A percentile compares a stretch with the other conserved stretches of the same genome.
Evolutionary conservation across 805 yeast species (phyloP).

Genomic region (Suhomyces sp.): DNA sequence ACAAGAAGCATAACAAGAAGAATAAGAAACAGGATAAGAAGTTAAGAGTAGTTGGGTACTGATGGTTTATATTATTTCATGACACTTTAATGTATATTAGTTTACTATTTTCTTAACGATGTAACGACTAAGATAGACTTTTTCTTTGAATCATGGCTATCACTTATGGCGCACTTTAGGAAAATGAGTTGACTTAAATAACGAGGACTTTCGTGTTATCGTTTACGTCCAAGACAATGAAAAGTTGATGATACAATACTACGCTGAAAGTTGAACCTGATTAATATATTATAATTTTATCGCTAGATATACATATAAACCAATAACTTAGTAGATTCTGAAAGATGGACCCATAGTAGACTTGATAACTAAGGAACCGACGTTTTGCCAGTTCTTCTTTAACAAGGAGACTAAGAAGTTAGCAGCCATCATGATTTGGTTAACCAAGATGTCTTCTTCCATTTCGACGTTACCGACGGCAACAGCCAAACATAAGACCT

Average conservation of each 20-base stretch:
- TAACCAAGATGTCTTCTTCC: constrained; percentile 93
- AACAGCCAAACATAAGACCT: constrained; percentile 99
- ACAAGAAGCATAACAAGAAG: constrained; percentile 70
- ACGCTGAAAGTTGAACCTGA: background rate
- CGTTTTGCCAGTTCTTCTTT: constrained; percentile 99
- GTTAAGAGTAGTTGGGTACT: constrained; percentile 20
- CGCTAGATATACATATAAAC: constrained; percentile 11
- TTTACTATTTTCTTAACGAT: too few species aligned
- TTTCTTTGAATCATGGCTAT: too few species aligned
- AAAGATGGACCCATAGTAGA: constrained; percentile 99
- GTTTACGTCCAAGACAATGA: too few species aligned
- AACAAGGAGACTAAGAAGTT: constrained; percentile 98
- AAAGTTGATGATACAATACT: too few species aligned
- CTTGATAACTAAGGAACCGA: constrained; percentile 98
- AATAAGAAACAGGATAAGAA: constrained; percentile 65
- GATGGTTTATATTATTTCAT: too few species aligned
- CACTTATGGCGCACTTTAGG: too few species aligned
- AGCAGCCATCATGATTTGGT: constrained; percentile 97
- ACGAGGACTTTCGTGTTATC: too few species aligned
- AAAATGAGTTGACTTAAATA: too few species aligned
- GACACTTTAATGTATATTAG: too few species aligned
- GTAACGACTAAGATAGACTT: too few species aligned
- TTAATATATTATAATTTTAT: constrained; percentile 1
- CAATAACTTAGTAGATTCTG: constrained; percentile 86
- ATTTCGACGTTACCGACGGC: constrained; percentile 99